Percentiles rank a stretch among this genome's conserved stretches.
phyloP scores from a whole-genome alignment of 148 eudicot species.

The Euryodendron excelsum region DNA sequence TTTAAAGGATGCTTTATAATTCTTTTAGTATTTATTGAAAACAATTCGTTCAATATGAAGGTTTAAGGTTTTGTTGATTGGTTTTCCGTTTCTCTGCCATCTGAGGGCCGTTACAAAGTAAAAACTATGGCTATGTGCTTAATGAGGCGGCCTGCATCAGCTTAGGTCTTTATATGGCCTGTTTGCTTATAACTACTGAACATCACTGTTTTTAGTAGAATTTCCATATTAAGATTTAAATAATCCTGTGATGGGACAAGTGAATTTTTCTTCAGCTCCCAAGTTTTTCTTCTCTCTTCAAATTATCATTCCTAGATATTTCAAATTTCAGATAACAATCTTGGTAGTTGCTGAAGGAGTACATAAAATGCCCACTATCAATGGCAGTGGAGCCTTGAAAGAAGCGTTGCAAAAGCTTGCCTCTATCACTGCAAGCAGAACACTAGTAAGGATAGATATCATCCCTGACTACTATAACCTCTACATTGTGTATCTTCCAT shows the following conservation, averaged over 20 bases:
- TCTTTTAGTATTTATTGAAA: no score
- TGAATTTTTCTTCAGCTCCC: neutral
- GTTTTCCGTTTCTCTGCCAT: neutral
- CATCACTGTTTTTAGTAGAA: neutral
- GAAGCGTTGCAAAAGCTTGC: slow-evolving; percentile 83
- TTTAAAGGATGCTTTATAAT: neutral
- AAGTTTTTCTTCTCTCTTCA: neutral
- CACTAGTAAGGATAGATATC: slow-evolving; percentile 47
- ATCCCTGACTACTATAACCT: neutral
- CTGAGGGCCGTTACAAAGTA: neutral
- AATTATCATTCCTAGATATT: neutral
- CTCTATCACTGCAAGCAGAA: slow-evolving; percentile 70
- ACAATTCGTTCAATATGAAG: no score
- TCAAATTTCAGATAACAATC: slow-evolving; percentile 61
- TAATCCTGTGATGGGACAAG: neutral
- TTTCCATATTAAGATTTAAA: neutral
- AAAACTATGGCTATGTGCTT: neutral
- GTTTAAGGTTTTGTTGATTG: neutral
- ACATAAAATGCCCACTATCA: slow-evolving; percentile 71
- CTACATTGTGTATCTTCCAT: neutral
- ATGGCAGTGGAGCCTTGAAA: slow-evolving; percentile 65
- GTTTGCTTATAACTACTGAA: neutral
- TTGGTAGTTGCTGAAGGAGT: slow-evolving; percentile 94
- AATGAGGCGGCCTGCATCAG: neutral
- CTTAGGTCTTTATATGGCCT: neutral